Percentiles rank a stretch among this genome's conserved stretches.
These are phyloP conservation scores for Acacia acuminata DNA, from an alignment of 306 rosid genomes.

Conservation along the genomic window DNA sequence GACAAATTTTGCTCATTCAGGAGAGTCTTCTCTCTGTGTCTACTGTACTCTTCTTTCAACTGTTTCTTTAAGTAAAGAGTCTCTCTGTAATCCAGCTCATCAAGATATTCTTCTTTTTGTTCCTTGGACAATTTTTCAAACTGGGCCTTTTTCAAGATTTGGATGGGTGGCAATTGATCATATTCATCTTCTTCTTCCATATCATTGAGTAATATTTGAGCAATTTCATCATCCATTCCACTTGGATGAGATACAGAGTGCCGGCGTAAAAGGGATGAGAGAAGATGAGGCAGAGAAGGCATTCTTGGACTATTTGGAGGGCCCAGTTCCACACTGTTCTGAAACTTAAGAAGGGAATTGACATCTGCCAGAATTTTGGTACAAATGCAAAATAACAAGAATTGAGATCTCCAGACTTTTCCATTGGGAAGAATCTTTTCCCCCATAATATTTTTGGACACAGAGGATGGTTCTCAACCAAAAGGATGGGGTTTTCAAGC, in stretches of 20 bases:
- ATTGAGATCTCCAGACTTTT: slow-evolving; percentile 89
- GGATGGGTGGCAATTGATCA: slow-evolving; percentile 82
- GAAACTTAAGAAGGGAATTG: slow-evolving; percentile 72
- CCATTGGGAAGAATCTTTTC: slow-evolving; percentile 97
- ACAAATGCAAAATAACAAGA: slow-evolving; percentile 77
- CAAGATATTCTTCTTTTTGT: slow-evolving; percentile 77
- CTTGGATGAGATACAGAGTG: slow-evolving; percentile 40
- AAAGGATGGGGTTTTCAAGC: slow-evolving; percentile 83
- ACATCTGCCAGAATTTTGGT: slow-evolving; percentile 85
- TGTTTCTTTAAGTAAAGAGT: slow-evolving; percentile 88
- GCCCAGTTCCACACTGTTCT: slow-evolving; percentile 78
- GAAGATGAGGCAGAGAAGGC: slow-evolving; percentile 94
- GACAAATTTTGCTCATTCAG: slow-evolving; percentile 38
- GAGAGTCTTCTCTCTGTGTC: slow-evolving; percentile 52
- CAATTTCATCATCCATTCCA: slow-evolving; percentile 58
- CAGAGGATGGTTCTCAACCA: slow-evolving; percentile 93
- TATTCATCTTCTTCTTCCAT: slow-evolving; percentile 77
- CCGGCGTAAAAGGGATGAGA: slow-evolving; percentile 72
- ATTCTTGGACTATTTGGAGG: slow-evolving; percentile 50
- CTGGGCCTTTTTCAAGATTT: slow-evolving; percentile 76
- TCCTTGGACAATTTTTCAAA: slow-evolving; percentile 71
- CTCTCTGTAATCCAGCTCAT: slow-evolving; percentile 95
- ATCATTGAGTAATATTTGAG: slow-evolving; percentile 54
- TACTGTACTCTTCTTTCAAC: slow-evolving; percentile 69
- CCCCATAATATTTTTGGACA: slow-evolving; percentile 70